Percentiles rank a stretch among this genome's conserved stretches.
These are phyloP conservation scores for Phellinidium pouzarii DNA, from an alignment of 1,284 basidiomycete genomes.

Conservation along the genomic window DNA sequence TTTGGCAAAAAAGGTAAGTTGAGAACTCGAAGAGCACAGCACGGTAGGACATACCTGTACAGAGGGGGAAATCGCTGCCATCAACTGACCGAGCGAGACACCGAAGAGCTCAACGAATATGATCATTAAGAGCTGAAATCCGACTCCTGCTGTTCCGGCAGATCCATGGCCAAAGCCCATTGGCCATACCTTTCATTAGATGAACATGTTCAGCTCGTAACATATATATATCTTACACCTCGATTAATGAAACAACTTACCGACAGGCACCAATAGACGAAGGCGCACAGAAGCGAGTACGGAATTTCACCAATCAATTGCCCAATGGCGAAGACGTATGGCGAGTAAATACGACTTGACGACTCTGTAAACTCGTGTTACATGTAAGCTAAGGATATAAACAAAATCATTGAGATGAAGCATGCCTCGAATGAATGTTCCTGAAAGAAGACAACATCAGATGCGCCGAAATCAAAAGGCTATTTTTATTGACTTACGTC, in stretches of 20 bases:
- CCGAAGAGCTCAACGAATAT: slow-evolving; percentile 73
- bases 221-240: neutral
- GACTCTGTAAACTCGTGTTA: no score
- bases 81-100: slow-evolving; percentile 68
- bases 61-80: slow-evolving; percentile 72
- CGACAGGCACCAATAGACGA: slow-evolving; percentile 76
- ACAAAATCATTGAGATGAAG: neutral
- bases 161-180: slow-evolving; percentile 66
- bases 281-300: slow-evolving; percentile 65
- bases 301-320: slow-evolving; percentile 82
- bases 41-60: slow-evolving; percentile 37
- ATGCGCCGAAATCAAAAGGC: neutral
- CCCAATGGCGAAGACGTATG: slow-evolving; percentile 76
- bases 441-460: slow-evolving; percentile 22
- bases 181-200: slow-evolving; percentile 59
- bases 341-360: slow-evolving; percentile 72
- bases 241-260: slow-evolving; percentile 27
- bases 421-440: slow-evolving; percentile 59
- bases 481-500: slow-evolving; percentile 37
- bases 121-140: slow-evolving; percentile 68
- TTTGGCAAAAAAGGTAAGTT: slow-evolving; percentile 24
- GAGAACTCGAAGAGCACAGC: neutral
- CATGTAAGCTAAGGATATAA: no score
- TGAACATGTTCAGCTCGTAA: slow-evolving; percentile 31
- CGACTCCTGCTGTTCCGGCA: slow-evolving; percentile 56